Base-by-base conservation (phyloP, 768 basidiomycete species). In the Trichaptum fuscoviolaceum region DNA sequence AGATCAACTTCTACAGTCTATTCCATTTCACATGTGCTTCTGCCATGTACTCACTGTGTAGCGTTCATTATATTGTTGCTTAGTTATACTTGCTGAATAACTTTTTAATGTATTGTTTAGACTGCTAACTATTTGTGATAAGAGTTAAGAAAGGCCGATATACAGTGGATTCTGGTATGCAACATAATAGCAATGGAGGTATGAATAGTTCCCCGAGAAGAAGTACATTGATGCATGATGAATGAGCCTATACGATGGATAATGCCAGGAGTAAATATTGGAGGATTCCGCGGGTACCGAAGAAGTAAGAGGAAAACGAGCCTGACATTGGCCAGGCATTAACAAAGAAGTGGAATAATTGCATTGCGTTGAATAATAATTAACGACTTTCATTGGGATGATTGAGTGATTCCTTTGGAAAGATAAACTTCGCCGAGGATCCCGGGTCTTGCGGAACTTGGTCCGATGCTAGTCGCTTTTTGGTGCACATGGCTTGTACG, bases 181-280 rank as follows among this genome's bases (percentile, higher is more conserved):
- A 52, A 52, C 42, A 52, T 12, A 52, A 52, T 6, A 52, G 42
- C 42, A 52, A 52, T 52, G 42, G 42, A 20, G 20, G 42, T 12
- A 52, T 52, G 42, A 17, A 20, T 52, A 20, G 42, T 52, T 52
- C 42, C 42, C 15, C 42, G 10, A 52, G 42, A 52, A 52, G 42
- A 52, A 6, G 20, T 52, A 52, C 42, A 52, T 52, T 52, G 42
- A 52, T 52, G 42, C 42, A 52, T 52, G 42, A 52, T 52, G 75
- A 86, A 12, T 81, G 81, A 20, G 82, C 82, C 35, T 83, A 70
- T 86, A 81, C 70, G 83, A 82, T 73, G 84, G 57, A 26, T 18
- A 66, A 69, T 67, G 67, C 67, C 67, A 70, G 64, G 62, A 66
- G 64, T 66, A 57, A 64, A 66, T 64, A 66, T 65, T 64, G 67